phyloP scores from a whole-genome alignment of 345 rosid species.

The Trapa bicornis region DNA sequence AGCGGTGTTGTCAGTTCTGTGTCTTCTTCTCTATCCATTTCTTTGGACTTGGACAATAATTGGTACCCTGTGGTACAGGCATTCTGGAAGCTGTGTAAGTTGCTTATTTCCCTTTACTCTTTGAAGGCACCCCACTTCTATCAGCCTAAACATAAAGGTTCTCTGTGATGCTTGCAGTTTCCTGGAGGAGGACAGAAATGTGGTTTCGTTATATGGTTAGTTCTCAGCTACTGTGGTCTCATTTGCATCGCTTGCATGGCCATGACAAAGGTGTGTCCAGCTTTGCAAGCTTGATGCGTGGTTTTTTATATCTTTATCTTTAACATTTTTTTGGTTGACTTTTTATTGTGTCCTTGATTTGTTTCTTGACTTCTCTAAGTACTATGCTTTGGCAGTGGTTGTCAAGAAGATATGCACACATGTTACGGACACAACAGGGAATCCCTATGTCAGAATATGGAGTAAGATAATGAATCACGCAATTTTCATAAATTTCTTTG shows the following conservation, averaged over 20 bases:
- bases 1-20: constrained; percentile 61
- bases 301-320: neutral
- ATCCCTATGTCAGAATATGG: constrained; percentile 90
- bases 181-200: constrained; percentile 93
- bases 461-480: constrained; percentile 27
- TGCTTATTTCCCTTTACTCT: neutral
- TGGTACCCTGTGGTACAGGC: constrained; percentile 81
- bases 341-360: neutral
- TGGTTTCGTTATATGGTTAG: constrained; percentile 95
- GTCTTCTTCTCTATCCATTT: constrained; percentile 76
- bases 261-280: constrained; percentile 44
- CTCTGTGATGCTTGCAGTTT: constrained; percentile 33
- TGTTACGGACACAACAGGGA: constrained; percentile 86
- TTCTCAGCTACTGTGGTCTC: constrained; percentile 93
- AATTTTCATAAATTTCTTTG: neutral
- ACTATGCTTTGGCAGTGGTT: constrained; percentile 22
- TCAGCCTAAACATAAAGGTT: constrained; percentile 1
- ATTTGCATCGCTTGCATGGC: constrained; percentile 74
- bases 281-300: no score
- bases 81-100: constrained; percentile 72
- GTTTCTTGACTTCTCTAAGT: neutral
- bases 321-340: neutral
- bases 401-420: constrained; percentile 73
- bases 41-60: constrained; percentile 93
- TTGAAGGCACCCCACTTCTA: neutral